These are phyloP conservation scores for Lactifluus piperatus DNA, from an alignment of 768 basidiomycete species.

Conservation along the genomic window DNA sequence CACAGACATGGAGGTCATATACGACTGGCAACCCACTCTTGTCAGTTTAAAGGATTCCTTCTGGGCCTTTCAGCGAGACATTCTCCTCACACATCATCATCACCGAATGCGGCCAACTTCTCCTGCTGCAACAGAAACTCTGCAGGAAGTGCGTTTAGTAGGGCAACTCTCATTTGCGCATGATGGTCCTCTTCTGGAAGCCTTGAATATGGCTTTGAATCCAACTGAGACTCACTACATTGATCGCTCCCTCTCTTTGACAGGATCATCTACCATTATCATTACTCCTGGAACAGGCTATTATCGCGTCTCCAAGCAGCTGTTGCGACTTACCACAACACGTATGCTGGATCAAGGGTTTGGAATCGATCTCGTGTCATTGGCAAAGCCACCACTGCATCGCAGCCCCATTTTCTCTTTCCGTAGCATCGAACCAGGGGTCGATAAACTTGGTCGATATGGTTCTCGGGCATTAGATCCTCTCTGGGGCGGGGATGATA, in stretches of 20 bases:
- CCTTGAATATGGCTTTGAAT: slow-evolving; percentile 85
- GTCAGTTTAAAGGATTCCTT: slow-evolving; percentile 83
- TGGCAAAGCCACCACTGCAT: slow-evolving; percentile 88
- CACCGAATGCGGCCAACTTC: slow-evolving; percentile 48
- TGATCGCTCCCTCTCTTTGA: slow-evolving; percentile 86
- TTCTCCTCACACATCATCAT: slow-evolving; percentile 83
- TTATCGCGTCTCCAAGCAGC: slow-evolving; percentile 84
- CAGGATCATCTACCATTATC: slow-evolving; percentile 73
- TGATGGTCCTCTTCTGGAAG: slow-evolving; percentile 93
- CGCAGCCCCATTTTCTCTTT: slow-evolving; percentile 93
- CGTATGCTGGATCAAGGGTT: slow-evolving; percentile 93
- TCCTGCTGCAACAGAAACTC: slow-evolving; percentile 29
- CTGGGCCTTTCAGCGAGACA: slow-evolving; percentile 86
- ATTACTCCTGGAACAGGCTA: slow-evolving; percentile 93
- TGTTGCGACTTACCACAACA: slow-evolving; percentile 86
- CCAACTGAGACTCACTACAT: slow-evolving; percentile 93
- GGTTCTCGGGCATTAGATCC: slow-evolving; percentile 51
- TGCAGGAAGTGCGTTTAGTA: slow-evolving; percentile 55
- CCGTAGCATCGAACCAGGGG: slow-evolving; percentile 50
- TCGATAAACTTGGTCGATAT: slow-evolving; percentile 40
- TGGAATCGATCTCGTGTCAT: slow-evolving; percentile 75
- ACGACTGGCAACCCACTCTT: slow-evolving; percentile 83
- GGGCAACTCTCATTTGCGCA: slow-evolving; percentile 81
- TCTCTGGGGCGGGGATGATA: slow-evolving; percentile 65
- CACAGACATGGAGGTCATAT: slow-evolving; percentile 81